Base-by-base conservation (phyloP, 495 filamentous ascomycete genomes). In the Trichoderma asperelloides region DNA sequence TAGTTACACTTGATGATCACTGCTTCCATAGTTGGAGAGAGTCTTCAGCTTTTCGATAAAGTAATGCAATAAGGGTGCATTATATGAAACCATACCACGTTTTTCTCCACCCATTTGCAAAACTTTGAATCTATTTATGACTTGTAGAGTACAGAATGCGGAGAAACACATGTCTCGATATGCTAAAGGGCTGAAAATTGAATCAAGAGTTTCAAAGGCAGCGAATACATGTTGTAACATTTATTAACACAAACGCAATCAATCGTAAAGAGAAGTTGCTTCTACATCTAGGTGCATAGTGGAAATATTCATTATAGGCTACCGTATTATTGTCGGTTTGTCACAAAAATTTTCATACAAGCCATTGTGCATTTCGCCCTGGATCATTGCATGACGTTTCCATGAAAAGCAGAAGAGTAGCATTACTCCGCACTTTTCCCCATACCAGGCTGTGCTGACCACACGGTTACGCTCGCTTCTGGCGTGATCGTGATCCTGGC, bases 41-140 rank as follows among this genome's bases (percentile, higher is more conserved):
- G 2, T 2, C 30, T 37, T 21, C 55, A 60, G 55, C 55, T 60
- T 9, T 0, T 16, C 25, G 13, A 18, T 33, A 60, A 30, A 12
- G 55, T 16, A 60, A 60, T 30, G 55, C 55, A 30, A 30, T 28
- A 30, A 60, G 55, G 55, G 55, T 60, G 27, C 55, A 60, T 60
- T 27, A 11, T 60, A 60, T 60, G 55, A 60, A 28, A 60, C 55
- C 23, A 28, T 60, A 25, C 23, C 55, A 60, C 55, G 55, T 60
- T 60, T 60, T 30, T 30, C 55, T 25, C 55, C 55, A 60, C 55
- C 25, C 27, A 9, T 60, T 27, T 15, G 9, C 8, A 30, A 60
- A 60, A 60, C 25, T 30, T 60, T 60, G 55, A 30, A 28, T 60
- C 55, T 30, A 60, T 15, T 60, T 60, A 30, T 28, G 55, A 47